These are phyloP conservation scores for Porodaedalea pini DNA, from an alignment of 1,284 basidiomycete species.

Conservation along the genomic window DNA sequence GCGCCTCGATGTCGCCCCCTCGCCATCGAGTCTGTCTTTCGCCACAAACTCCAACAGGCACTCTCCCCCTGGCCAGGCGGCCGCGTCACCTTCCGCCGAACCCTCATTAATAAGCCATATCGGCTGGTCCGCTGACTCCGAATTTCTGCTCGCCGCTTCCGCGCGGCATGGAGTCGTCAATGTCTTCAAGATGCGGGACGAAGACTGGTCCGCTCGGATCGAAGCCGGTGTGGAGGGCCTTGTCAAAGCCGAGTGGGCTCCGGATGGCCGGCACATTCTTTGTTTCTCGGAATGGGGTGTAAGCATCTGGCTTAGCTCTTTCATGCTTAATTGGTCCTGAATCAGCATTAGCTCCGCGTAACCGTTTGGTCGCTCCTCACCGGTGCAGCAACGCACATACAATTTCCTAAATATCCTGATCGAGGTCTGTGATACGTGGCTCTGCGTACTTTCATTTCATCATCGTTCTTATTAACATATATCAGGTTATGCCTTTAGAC, in stretches of 20 bases:
- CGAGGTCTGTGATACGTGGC: slow-evolving; percentile 44
- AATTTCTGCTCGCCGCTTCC: slow-evolving; percentile 74
- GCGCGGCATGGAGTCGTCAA: slow-evolving; percentile 62
- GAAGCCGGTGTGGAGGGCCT: slow-evolving; percentile 82
- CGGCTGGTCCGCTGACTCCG: slow-evolving; percentile 80
- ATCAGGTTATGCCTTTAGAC: slow-evolving; percentile 73
- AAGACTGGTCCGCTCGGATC: slow-evolving; percentile 67
- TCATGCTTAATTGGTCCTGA: not conserved
- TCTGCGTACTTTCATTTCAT: not conserved
- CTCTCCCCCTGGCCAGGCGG: slow-evolving; percentile 14
- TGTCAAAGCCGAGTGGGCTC: slow-evolving; percentile 80
- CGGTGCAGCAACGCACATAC: slow-evolving; percentile 69
- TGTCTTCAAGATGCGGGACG: slow-evolving; percentile 70
- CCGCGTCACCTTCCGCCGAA: slow-evolving; percentile 14
- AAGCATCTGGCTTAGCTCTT: slow-evolving; percentile 32
- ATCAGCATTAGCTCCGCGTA: slow-evolving; percentile 58
- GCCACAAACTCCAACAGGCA: slow-evolving; percentile 28
- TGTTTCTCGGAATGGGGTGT: slow-evolving; percentile 89
- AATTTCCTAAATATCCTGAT: slow-evolving; percentile 75
- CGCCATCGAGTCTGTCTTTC: slow-evolving; percentile 41
- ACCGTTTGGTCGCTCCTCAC: slow-evolving; percentile 76
- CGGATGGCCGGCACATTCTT: slow-evolving; percentile 73
- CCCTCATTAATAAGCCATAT: slow-evolving; percentile 60
- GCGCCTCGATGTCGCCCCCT: slow-evolving; percentile 52
- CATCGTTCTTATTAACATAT: slow-evolving; percentile 5